Evolutionary conservation across 441 rosid species (phyloP), one percentile per base, ranked within the genome.

Genomic region (Hura crepitans): DNA sequence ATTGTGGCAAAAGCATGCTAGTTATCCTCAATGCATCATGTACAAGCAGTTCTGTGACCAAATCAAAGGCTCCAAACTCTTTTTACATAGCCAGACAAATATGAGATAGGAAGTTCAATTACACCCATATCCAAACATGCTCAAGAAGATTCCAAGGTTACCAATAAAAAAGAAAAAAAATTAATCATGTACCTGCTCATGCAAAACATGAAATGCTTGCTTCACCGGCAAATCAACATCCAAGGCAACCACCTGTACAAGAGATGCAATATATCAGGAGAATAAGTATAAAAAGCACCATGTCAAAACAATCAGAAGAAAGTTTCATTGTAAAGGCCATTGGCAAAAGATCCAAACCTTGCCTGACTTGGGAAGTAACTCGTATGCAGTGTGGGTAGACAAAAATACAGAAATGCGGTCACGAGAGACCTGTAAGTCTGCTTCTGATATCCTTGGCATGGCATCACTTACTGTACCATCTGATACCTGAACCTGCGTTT

Each of bases 301-400:
- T 27, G 30, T 22, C 59, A 23, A 43, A 22, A 61, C 17, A 71
- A 74, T 22, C 72, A 15, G 49, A 35, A 14, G 39, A 65, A 5
- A 18, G 22, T 20, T 31, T 39, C 37, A 58, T 20, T 42, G 51
- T 42, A 13, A 25, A 70, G 35, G 13, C 20, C 45, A 35, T 57
- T 18, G 80, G 82, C 56, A 62, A 77, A 72, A 69, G 62, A 74
- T 70, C 74, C 87, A 80, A 70, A 87, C 91, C 91, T 87, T 87
- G 86, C 91, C 91, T 69, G 91, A 87, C 84, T 82, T 81, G 51
- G 91, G 91, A 74, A 87, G 82, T 66, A 87, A 82, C 75, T 87
- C 91, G 35, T 87, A 85, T 27, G 87, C 87, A 37, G 85, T 85
- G 50, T 82, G 85, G 11, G 81, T 61, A 66, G 83, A 79, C 78